Percentiles rank a stretch among this genome's conserved stretches.
These are phyloP conservation scores for Fusarium ramigenum DNA, from an alignment of 2,329 filamentous ascomycete genomes.

Conservation along the genomic window DNA sequence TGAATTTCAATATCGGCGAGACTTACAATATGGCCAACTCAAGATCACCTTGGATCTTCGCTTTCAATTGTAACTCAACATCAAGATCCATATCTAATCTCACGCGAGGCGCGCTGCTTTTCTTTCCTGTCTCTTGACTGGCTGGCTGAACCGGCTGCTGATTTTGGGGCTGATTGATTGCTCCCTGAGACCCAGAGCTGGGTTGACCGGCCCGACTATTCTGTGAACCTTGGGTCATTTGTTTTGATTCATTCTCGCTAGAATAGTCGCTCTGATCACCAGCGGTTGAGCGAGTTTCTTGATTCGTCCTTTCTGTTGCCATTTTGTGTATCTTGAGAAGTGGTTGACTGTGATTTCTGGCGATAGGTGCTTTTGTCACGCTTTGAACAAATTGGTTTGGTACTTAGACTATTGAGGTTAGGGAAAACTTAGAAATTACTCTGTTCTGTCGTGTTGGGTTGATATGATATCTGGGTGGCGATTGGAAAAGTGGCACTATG, in stretches of 20 bases:
- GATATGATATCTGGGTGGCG: neutral
- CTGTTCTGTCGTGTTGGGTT: neutral
- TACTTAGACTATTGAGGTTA: neutral
- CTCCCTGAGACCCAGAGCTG: neutral
- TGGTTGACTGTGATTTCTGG: rapidly evolving
- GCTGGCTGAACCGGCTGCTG: neutral
- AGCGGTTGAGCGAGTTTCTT: neutral
- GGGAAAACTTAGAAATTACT: rapidly evolving
- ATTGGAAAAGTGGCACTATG: neutral
- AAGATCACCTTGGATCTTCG: constrained; percentile 23
- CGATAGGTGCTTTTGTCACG: neutral
- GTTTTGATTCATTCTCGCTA: neutral
- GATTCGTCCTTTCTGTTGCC: neutral
- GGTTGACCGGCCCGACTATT: neutral
- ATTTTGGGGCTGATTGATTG: neutral
- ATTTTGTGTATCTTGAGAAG: neutral
- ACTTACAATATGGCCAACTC: constrained; percentile 19
- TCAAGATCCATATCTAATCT: constrained; percentile 26
- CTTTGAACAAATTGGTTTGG: rapidly evolving
- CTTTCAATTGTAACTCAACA: constrained; percentile 20
- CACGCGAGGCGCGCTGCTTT: constrained; percentile 19
- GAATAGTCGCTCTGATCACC: neutral
- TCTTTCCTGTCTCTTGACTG: neutral
- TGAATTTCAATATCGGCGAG: rapidly evolving
- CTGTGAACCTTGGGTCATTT: neutral